Evolutionary conservation across 345 rosid genomes (phyloP), one percentile per base, ranked within the genome.

Genomic region (Gossypium bickii): DNA sequence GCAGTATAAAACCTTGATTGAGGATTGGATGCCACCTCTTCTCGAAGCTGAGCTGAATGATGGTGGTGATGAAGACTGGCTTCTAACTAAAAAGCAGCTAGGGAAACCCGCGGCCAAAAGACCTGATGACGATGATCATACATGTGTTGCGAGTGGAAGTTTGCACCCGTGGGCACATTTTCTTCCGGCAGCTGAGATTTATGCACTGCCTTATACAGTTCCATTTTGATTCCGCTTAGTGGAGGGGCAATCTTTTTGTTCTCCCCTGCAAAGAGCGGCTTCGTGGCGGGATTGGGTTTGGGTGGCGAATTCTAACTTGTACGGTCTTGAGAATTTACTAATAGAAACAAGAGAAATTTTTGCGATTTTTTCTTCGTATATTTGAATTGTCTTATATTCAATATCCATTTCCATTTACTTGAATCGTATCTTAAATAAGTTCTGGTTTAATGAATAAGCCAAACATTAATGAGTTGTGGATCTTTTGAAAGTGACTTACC

Each of bases 171-270:
- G 45, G 4, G 92, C 90, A 12, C 78, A 63, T 15, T 71, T 41
- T 83, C 13, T 89, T 74, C 44, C 84, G 0, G 84, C 74, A 18
- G 89, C 73, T 0, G 91, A 81, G 60, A 61, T 91, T 22, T 80
- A 74, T 48, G 85, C 94, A 1, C 72, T 92, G 75, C 98, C 98
- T 0, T 92, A 81, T 10, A 72, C 97, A 2, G 76, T 88, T 38
- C 93, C 89, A 1, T 90, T 89, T 48, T 94, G 70, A 78, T 43
- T 49, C 12, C 44, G 15, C 7, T 24, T 22, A 22, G 38, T 58
- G 15, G 34, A 24, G 63, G 63, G 63, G 24, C 16, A 12, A 12
- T 69, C 49, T 68, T 25, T 68, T 68, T 55, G 18, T 16, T 2
- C 13, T 25, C 20, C n/a, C 16, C 22, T 18, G 3, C 2, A 25